A percentile compares a stretch with the other conserved stretches of the same genome.
Evolutionary conservation across 2,329 filamentous ascomycete genomes (phyloP).

Genomic region (Monosporascus sp.): DNA sequence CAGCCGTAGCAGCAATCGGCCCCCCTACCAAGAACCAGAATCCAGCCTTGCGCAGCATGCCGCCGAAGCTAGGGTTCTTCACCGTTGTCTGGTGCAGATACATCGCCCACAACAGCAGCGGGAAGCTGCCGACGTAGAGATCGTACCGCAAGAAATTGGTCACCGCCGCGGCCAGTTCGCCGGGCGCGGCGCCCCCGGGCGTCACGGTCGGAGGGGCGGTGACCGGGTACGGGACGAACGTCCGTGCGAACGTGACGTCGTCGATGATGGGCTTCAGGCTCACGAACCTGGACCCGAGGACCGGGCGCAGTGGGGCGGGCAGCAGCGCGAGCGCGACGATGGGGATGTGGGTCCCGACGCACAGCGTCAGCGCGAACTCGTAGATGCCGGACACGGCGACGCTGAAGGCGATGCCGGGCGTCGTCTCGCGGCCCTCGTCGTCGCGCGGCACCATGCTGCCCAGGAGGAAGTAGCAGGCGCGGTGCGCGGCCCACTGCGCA

Average conservation of each 20-base stretch:
- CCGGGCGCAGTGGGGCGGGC: slow-evolving; percentile 12
- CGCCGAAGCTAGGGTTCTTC: slow-evolving; percentile 9
- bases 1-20: slow-evolving; percentile 11
- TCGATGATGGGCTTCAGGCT: slow-evolving; percentile 13
- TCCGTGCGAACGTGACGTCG: slow-evolving; percentile 16
- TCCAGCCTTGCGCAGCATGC: slow-evolving; percentile 13
- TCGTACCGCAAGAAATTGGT: slow-evolving; percentile 26
- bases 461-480: slow-evolving; percentile 15
- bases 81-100: slow-evolving; percentile 20
- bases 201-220: slow-evolving; percentile 12
- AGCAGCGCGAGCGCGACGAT: slow-evolving; percentile 16
- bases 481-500: slow-evolving; percentile 16
- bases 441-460: slow-evolving; percentile 17
- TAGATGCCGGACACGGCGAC: slow-evolving; percentile 21
- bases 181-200: slow-evolving; percentile 11
- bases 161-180: slow-evolving; percentile 16
- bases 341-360: slow-evolving; percentile 19
- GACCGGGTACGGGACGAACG: slow-evolving; percentile 18
- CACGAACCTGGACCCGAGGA: slow-evolving; percentile 14
- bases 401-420: slow-evolving; percentile 19
- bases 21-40: slow-evolving; percentile 23
- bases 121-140: slow-evolving; percentile 18
- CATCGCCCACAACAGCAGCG: slow-evolving; percentile 23
- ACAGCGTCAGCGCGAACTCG: slow-evolving; percentile 20
- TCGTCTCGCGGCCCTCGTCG: slow-evolving; percentile 15